Conservation (phyloP, 2,329 filamentous ascomycete species). For the Colletotrichum musae region DNA sequence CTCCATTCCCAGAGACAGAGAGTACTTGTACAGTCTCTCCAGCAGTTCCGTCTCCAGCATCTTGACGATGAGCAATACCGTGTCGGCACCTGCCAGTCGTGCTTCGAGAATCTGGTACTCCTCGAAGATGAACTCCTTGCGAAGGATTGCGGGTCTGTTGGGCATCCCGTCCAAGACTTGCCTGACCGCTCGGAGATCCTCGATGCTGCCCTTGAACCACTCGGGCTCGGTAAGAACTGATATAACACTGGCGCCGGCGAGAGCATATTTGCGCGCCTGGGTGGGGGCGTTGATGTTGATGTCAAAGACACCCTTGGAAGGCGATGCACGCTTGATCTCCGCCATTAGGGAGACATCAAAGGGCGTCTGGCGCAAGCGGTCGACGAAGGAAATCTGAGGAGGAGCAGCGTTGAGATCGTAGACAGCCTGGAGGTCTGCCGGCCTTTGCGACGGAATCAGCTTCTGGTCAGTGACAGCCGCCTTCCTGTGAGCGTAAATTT, state of each 20-base stretch:
- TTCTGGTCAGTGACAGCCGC: constrained; percentile 85
- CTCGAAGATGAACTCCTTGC: constrained; percentile 98
- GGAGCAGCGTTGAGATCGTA: constrained; percentile 90
- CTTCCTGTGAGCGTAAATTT: constrained; percentile 88
- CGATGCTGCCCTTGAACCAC: constrained; percentile 99
- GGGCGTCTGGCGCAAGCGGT: constrained; percentile 83
- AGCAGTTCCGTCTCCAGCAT: constrained; percentile 88
- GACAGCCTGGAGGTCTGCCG: constrained; percentile 85
- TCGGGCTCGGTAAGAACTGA: constrained; percentile 98
- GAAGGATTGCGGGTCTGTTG: constrained; percentile 89
- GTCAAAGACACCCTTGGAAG: constrained; percentile 95
- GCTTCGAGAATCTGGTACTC: constrained; percentile 99
- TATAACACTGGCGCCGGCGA: constrained; percentile 95
- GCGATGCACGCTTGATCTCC: constrained; percentile 96
- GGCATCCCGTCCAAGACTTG: constrained; percentile 92
- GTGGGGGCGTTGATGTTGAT: constrained; percentile 88
- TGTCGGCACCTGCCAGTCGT: constrained; percentile 92
- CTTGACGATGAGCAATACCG: constrained; percentile 95
- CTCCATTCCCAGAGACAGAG: constrained; percentile 93
- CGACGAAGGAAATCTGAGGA: constrained; percentile 84
- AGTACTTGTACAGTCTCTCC: constrained; percentile 88
- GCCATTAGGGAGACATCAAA: constrained; percentile 96
- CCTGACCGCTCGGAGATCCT: constrained; percentile 89
- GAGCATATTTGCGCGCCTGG: constrained; percentile 91
- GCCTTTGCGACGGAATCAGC: constrained; percentile 85